phyloP scores from a whole-genome alignment of 345 rosid species.

The Xanthoceras sorbifolium region DNA sequence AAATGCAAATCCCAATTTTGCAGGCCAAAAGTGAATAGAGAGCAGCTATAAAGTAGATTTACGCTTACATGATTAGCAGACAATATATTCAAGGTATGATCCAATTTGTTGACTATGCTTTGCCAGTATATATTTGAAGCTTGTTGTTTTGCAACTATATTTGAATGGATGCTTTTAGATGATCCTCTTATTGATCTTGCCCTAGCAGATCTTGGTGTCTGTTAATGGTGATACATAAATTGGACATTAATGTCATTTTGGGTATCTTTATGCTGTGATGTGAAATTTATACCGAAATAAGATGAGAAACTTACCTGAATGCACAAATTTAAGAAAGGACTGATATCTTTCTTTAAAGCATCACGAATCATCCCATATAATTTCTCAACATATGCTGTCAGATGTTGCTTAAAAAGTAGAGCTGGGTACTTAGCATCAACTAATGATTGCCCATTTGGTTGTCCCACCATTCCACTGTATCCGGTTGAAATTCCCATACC shows the following conservation, averaged over 20 bases:
- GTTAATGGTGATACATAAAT: slow-evolving; percentile 23
- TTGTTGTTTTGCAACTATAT: slow-evolving; percentile 49
- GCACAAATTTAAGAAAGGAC: slow-evolving; percentile 57
- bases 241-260: background rate
- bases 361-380: slow-evolving; percentile 68
- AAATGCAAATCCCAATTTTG: slow-evolving; percentile 3
- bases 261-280: background rate
- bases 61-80: slow-evolving; percentile 52
- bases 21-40: background rate
- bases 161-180: slow-evolving; percentile 46
- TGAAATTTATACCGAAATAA: background rate
- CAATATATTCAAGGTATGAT: slow-evolving; percentile 45
- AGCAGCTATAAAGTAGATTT: slow-evolving; percentile 7
- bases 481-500: slow-evolving; percentile 52
- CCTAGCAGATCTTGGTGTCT: slow-evolving; percentile 60
- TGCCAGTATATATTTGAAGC: slow-evolving; percentile 66
- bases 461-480: slow-evolving; percentile 61
- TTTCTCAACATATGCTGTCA: slow-evolving; percentile 73
- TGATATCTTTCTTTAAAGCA: slow-evolving; percentile 62
- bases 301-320: slow-evolving; percentile 58
- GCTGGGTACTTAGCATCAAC: slow-evolving; percentile 79
- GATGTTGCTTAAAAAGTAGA: slow-evolving; percentile 69
- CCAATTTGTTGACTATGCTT: slow-evolving; percentile 54
- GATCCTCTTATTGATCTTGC: slow-evolving; percentile 43
- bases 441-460: slow-evolving; percentile 43